Base-by-base conservation (phyloP, 2,329 filamentous ascomycete genomes). In the Diaporthe vaccinii region DNA sequence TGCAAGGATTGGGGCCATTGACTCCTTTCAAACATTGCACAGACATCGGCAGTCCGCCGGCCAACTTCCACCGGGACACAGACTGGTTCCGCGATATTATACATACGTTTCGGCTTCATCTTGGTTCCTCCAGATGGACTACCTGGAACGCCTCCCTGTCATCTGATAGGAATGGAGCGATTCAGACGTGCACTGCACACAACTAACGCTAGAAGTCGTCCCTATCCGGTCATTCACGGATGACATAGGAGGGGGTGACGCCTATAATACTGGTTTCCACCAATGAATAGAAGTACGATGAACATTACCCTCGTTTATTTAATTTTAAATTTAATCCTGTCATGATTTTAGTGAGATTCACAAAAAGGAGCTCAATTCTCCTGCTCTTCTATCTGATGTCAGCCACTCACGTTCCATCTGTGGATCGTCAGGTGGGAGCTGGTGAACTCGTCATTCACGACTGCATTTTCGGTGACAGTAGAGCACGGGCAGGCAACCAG, bases 71-170 rank as follows among this genome's bases (percentile, higher is more conserved):
- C 9, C 2, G 9, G 34, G 20, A 15, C 6, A 14, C 25, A 6
- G 6, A 36, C 25, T 12, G 49, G 22, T 28, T 7, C 22, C 46
- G 22, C 46, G 22, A 0, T 5, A 22, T n/a, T 39, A 41, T 28
- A 36, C 12, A 55, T 69, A 41, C 65, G 65, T 69, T 69, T 68
- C 28, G 22, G 46, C 14, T 39, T 55, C 15, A 28, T 41, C 20
- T 41, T 12, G 17, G 31, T 9, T 8, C 9, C 15, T 55, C 46
- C 0, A 28, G n/a, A 6, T 20, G 22, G 34, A 49, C n/a, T 3
- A 25, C 15, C 14, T 31, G 49, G 34, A 41, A 25, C 15, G 14
- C 15, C 46, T 20, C 2, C n/a, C 6, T 25, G 4, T 53, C 15
- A 31, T 1, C 31, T n/a, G 17, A 46, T 41, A 46, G 61, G 41